These are phyloP conservation scores for Symbiodinium pilosum DNA, from an alignment of 73 alveolate genomes.

Conservation along the genomic window DNA sequence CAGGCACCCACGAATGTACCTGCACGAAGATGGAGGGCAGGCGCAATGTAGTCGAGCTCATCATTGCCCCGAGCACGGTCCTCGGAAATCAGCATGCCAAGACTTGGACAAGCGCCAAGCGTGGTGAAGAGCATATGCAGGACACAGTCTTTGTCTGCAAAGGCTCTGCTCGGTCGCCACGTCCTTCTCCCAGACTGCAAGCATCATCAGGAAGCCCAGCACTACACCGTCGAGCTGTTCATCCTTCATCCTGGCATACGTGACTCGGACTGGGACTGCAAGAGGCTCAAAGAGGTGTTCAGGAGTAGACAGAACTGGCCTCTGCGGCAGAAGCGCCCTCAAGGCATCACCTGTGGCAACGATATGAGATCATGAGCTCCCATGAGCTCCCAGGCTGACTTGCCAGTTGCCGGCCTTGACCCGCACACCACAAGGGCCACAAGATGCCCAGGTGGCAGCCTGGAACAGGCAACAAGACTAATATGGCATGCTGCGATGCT, in stretches of 20 bases:
- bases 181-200: background rate
- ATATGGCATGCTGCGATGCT: too few relatives aligned
- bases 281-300: too few relatives aligned
- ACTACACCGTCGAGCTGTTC: background rate
- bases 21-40: background rate
- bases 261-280: too few relatives aligned
- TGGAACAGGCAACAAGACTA: background rate
- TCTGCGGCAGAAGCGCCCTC: too few relatives aligned
- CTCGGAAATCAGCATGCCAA: background rate
- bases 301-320: too few relatives aligned
- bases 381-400: background rate
- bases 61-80: background rate
- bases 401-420: background rate
- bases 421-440: background rate
- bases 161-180: background rate
- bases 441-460: background rate
- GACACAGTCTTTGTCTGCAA: background rate
- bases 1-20: too few relatives aligned
- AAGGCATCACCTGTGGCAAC: background rate
- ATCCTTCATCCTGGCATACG: background rate
- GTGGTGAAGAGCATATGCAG: too few relatives aligned
- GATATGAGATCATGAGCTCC: background rate
- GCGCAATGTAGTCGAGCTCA: background rate
- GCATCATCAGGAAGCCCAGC: background rate
- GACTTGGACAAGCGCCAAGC: too few relatives aligned